A percentile compares a stretch with the other conserved stretches of the same genome.
These are phyloP conservation scores for Amanita brunnescens DNA, from an alignment of 768 basidiomycete genomes.

Conservation along the genomic window DNA sequence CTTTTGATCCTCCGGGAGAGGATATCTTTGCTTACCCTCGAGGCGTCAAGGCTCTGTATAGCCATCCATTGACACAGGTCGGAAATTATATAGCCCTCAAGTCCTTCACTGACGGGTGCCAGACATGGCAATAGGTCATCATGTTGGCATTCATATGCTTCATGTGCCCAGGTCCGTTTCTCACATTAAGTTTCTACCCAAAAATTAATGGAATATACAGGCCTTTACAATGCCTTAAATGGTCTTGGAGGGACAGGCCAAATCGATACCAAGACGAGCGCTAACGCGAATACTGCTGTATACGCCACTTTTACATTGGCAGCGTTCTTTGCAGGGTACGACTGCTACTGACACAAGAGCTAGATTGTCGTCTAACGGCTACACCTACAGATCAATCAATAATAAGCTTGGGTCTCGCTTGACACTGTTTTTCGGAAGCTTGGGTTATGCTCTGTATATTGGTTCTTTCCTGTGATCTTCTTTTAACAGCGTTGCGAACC, in stretches of 20 bases:
- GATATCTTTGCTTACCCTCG: no score
- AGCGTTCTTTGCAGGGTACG: conserved; percentile 30
- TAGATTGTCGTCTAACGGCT: neutral
- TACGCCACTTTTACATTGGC: conserved; percentile 46
- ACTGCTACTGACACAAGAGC: neutral
- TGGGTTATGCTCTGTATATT: conserved; percentile 72
- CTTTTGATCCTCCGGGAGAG: no score
- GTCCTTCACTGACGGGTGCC: no score
- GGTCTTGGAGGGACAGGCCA: conserved; percentile 78
- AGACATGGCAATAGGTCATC: conserved; percentile 28
- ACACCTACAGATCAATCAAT: conserved; percentile 33
- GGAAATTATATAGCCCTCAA: no score
- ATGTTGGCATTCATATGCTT: conserved; percentile 68
- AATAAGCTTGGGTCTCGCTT: conserved; percentile 69
- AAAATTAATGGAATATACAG: conserved; percentile 23
- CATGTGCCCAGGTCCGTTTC: conserved; percentile 39
- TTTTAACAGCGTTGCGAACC: neutral
- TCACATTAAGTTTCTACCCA: neutral
- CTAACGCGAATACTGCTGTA: conserved; percentile 62
- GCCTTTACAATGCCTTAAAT: conserved; percentile 76
- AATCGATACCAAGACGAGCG: conserved; percentile 52
- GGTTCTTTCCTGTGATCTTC: conserved; percentile 52
- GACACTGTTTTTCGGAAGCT: conserved; percentile 66
- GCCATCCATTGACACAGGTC: no score
- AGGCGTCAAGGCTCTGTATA: no score